These are phyloP conservation scores for Ophiostoma sp. DNA, from an alignment of 2,329 filamentous ascomycete species.

Conservation along the genomic window DNA sequence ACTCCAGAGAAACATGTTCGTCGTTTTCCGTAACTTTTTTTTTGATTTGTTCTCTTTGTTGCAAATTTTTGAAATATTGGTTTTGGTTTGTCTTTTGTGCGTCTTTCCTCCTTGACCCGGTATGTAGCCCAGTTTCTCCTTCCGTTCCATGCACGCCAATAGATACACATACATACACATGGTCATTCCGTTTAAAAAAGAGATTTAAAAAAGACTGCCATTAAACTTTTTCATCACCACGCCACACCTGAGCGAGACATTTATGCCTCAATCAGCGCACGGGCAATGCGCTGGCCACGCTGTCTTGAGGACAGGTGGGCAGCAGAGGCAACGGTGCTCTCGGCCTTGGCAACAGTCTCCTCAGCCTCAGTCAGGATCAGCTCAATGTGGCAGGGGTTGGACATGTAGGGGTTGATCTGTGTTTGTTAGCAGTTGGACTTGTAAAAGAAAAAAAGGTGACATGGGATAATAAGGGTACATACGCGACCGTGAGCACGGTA, in stretches of 20 bases:
- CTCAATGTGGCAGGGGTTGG: conserved; percentile 99
- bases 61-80: conserved; percentile 15
- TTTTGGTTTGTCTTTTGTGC: conserved; percentile 3
- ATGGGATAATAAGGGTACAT: conserved; percentile 47
- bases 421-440: conserved; percentile 13
- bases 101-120: background rate
- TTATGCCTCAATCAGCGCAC: conserved; percentile 62
- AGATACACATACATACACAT: conserved; percentile 17
- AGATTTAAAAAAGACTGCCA: conserved; percentile 1
- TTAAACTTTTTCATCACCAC: conserved; percentile 8
- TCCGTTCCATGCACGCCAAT: conserved; percentile 20
- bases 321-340: conserved; percentile 60
- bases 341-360: conserved; percentile 90
- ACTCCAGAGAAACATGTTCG: conserved; percentile 16
- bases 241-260: conserved; percentile 9
- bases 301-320: conserved; percentile 82
- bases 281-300: conserved; percentile 66
- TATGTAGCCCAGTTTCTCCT: conserved; percentile 11
- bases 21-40: conserved; percentile 8
- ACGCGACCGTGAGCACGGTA: conserved; percentile 99
- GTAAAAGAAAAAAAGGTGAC: background rate
- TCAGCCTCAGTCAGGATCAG: conserved; percentile 97
- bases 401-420: conserved; percentile 99
- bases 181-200: conserved; percentile 11
- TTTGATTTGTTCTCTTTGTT: background rate